Base-by-base conservation (phyloP, 2,329 filamentous ascomycete genomes). In the Acrodontium crateriforme region DNA sequence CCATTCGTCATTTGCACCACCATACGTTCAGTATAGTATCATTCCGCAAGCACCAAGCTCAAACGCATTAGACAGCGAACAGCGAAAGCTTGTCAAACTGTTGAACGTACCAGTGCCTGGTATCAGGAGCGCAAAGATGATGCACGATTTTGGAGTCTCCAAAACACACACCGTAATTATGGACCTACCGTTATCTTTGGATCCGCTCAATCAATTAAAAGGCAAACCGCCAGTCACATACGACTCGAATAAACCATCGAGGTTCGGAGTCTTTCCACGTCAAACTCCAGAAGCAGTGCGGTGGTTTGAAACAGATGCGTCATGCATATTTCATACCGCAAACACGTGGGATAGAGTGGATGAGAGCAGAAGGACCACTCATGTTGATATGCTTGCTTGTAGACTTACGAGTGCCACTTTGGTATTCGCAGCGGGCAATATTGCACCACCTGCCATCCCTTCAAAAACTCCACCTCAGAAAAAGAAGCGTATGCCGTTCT, bases 141-240 rank as follows among this genome's bases (percentile, higher is more conserved):
- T 81, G 74, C 77, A 81, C 44, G 76, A 81, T 46, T 81, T 80
- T 50, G 76, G 76, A 9, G 74, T 75, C 2, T 77, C 74, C 2
- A 60, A 54, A 4, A 49, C 45, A 4, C 64, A 78, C 41, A 78
- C 74, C 0, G 54, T 80, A 19, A 77, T 81, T 30, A 64, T 81
- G 53, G 76, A 82, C 41, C 57, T 80, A 7, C 77, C 77, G 0
- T 56, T 81, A 0, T 70, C 68, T 0, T 55, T 81, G 1, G 68
- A 78, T 33, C 74, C 74, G 0, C 45, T 71, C 21, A 78, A 78
- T 32, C 56, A 74, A 16, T 44, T 65, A 1, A 66, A 56, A 32
- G 69, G 68, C 35, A 58, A 59, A 25, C 67, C 70, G 3, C 63
- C 70, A 0, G 60, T 80, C 2, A 58, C 61, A 3, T 80, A 76